These are phyloP conservation scores for Penicillium riverlandense DNA, from an alignment of 495 filamentous ascomycete genomes.

Conservation along the genomic window DNA sequence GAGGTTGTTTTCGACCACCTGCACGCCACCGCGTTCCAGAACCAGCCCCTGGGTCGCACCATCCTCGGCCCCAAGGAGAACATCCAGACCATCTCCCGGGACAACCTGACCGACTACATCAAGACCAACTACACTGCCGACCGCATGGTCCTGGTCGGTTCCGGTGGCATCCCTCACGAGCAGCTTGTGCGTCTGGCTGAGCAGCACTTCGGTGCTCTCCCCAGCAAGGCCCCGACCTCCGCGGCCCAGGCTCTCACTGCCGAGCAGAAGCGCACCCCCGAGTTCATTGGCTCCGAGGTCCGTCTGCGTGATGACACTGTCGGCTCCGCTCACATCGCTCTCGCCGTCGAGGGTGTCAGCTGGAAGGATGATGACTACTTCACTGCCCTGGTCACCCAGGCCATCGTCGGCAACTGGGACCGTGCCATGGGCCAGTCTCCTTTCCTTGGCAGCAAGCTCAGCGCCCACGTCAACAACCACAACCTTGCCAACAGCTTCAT, in stretches of 20 bases:
- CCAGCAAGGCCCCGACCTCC: slow-evolving; percentile 61
- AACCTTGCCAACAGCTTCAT: slow-evolving; percentile 98
- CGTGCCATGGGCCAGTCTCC: slow-evolving; percentile 95
- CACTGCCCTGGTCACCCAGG: slow-evolving; percentile 93
- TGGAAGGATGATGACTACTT: slow-evolving; percentile 99
- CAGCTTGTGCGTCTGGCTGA: slow-evolving; percentile 93
- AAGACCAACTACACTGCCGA: slow-evolving; percentile 99
- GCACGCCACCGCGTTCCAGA: slow-evolving; percentile 95
- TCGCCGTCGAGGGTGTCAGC: slow-evolving; percentile 98
- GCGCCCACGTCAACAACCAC: slow-evolving; percentile 84
- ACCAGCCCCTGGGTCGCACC: slow-evolving; percentile 91
- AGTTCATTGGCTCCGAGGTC: slow-evolving; percentile 94
- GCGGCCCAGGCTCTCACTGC: slow-evolving; percentile 55
- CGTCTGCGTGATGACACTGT: slow-evolving; percentile 93
- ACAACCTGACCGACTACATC: slow-evolving; percentile 91
- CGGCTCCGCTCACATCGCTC: slow-evolving; percentile 92
- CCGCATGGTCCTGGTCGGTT: slow-evolving; percentile 96
- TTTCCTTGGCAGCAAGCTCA: slow-evolving; percentile 96
- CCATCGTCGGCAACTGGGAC: slow-evolving; percentile 99
- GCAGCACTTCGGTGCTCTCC: slow-evolving; percentile 82
- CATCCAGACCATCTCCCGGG: slow-evolving; percentile 88
- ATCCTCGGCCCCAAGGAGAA: slow-evolving; percentile 98
- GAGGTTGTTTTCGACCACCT: slow-evolving; percentile 99
- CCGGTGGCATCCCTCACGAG: slow-evolving; percentile 89
- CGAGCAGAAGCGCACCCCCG: slow-evolving; percentile 77